Conservation (phyloP, 768 basidiomycete genomes). For the Pulveroboletus sp. region DNA sequence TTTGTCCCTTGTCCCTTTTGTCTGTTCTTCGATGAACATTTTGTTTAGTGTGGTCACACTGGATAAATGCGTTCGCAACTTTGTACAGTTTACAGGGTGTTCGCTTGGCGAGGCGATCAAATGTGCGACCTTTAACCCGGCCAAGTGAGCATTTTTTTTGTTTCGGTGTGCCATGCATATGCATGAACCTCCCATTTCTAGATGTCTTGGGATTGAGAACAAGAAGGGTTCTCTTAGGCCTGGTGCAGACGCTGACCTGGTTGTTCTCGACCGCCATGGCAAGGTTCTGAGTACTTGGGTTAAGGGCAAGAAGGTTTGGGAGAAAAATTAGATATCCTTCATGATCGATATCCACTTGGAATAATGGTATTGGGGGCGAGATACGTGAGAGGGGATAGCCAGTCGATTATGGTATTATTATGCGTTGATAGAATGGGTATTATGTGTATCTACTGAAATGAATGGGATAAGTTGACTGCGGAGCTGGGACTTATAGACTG, state of each 20-base stretch:
- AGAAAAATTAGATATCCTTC: constrained; percentile 19
- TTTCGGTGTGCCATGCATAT: not conserved
- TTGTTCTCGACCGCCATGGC: constrained; percentile 69
- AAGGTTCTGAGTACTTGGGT: constrained; percentile 74
- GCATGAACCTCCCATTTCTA: constrained; percentile 21
- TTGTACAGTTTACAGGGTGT: constrained; percentile 79
- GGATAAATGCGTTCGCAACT: constrained; percentile 84
- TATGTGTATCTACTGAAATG: not conserved
- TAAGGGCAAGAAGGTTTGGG: constrained; percentile 72
- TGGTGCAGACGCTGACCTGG: constrained; percentile 86
- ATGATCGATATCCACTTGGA: not conserved
- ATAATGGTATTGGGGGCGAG: too few species aligned
- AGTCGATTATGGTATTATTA: too few species aligned
- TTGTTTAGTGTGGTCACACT: constrained; percentile 68
- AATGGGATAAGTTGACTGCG: too few species aligned
- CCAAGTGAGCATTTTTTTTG: constrained; percentile 46
- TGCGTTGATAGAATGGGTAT: not conserved
- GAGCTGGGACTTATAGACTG: too few species aligned
- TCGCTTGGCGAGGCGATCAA: constrained; percentile 81
- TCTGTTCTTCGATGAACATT: not conserved
- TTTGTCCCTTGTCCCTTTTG: not conserved
- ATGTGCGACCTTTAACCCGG: constrained; percentile 84
- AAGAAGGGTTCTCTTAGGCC: constrained; percentile 78
- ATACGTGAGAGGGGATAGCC: too few species aligned
- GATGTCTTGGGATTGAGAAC: constrained; percentile 75